Percentiles rank a stretch among this genome's conserved stretches.
Evolutionary conservation across 164 flowering plant species (phyloP).

Genomic region (Buxus sempervirens): DNA sequence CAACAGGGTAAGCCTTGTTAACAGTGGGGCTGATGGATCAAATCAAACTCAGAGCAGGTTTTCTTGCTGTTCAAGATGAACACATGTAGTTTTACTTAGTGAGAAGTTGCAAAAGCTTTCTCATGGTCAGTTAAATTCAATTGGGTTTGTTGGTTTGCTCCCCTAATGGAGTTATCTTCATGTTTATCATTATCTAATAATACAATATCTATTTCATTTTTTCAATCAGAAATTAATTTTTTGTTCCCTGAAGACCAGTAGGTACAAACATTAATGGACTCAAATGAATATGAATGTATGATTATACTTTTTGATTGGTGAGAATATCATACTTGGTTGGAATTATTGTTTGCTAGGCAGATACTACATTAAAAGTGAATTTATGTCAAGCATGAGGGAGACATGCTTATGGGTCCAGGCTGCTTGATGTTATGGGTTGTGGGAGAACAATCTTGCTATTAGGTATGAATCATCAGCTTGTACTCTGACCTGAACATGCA

Average conservation of each 20-base stretch:
- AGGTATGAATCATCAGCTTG: no score
- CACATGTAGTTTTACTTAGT: neutral
- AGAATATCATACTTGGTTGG: neutral
- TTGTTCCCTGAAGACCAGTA: constrained; percentile 7
- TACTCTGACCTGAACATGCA: no score
- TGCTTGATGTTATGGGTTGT: neutral
- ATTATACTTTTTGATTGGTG: constrained; percentile 3
- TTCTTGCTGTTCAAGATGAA: constrained; percentile 36
- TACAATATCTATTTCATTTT: neutral
- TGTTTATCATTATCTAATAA: constrained; percentile 7
- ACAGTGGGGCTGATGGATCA: constrained; percentile 26
- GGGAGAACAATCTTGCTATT: no score
- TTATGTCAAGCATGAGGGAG: neutral
- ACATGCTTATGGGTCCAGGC: neutral
- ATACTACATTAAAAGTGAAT: neutral
- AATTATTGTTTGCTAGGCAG: constrained; percentile 1
- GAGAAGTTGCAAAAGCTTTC: neutral
- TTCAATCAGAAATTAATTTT: constrained; percentile 5
- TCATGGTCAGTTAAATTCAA: constrained; percentile 8
- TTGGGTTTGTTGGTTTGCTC: constrained; percentile 12
- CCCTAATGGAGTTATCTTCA: neutral
- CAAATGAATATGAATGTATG: constrained; percentile 1
- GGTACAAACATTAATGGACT: constrained; percentile 10
- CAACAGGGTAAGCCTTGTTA: constrained; percentile 41
- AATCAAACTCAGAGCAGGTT: constrained; percentile 24